A percentile compares a stretch with the other conserved stretches of the same genome.
phyloP scores from a whole-genome alignment of 257 asterid genomes.

The Coffea eugenioides region DNA sequence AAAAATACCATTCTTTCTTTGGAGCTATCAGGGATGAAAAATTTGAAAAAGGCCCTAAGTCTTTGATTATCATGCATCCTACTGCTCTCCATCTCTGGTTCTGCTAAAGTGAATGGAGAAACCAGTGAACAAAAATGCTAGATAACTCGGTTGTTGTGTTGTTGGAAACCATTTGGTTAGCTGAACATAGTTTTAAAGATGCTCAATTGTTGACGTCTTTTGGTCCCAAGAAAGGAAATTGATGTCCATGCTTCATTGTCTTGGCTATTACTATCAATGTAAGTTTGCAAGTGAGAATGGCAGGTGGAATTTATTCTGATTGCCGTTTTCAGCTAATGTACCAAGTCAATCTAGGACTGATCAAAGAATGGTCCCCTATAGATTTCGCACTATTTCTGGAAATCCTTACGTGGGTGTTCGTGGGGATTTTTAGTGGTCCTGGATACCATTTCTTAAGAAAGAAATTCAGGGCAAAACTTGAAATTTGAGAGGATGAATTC shows the following conservation, averaged over 20 bases:
- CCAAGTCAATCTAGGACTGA: no score
- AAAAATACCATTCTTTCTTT: neutral
- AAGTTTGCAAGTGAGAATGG: neutral
- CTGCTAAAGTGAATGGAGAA: no score
- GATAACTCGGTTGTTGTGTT: neutral
- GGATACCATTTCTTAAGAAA: no score
- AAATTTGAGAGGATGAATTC: no score
- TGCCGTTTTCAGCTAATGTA: neutral
- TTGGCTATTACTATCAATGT: neutral
- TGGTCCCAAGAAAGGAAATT: neutral
- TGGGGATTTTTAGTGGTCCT: no score
- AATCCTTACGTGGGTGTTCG: no score
- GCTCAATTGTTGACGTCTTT: neutral
- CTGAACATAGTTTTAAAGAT: neutral
- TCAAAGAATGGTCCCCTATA: no score
- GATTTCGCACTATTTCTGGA: no score
- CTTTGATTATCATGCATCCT: neutral
- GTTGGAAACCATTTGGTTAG: no score
- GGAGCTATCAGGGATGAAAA: neutral
- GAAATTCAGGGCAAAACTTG: no score
- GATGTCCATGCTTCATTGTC: neutral
- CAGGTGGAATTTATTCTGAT: neutral
- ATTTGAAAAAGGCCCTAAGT: neutral
- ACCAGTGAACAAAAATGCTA: neutral
- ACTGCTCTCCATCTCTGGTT: neutral